Percentiles rank a stretch among this genome's conserved stretches.
Evolutionary conservation across 495 filamentous ascomycete genomes (phyloP).

Genomic region (Neurospora intermedia): DNA sequence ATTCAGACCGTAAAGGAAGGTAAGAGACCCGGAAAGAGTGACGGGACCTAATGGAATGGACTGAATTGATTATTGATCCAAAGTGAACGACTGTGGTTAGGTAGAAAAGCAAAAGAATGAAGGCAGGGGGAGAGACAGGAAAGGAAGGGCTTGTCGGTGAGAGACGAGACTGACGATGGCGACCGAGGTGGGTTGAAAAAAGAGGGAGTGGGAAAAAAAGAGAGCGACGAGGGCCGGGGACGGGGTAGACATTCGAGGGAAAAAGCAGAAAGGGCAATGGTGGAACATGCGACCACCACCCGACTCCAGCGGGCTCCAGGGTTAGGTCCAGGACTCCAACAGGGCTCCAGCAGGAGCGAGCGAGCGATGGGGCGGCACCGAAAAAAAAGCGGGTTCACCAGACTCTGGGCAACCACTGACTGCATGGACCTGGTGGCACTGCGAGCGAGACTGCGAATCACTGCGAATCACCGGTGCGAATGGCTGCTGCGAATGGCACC

Average conservation of each 20-base stretch:
- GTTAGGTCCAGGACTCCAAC: background rate
- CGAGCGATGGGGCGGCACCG: background rate
- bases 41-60: slow-evolving; percentile 20
- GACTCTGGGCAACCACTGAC: background rate
- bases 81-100: slow-evolving; percentile 34
- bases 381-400: background rate
- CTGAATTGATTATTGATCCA: slow-evolving; percentile 20
- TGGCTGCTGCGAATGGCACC: background rate
- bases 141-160: slow-evolving; percentile 20
- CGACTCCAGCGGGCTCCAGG: slow-evolving; percentile 4
- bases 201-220: slow-evolving; percentile 21
- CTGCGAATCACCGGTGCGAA: background rate
- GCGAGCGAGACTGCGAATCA: background rate
- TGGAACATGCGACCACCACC: slow-evolving; percentile 10
- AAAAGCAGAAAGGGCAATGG: slow-evolving; percentile 20
- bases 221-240: slow-evolving; percentile 23
- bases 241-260: slow-evolving; percentile 17
- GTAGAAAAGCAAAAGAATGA: slow-evolving; percentile 25
- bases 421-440: background rate
- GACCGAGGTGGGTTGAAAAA: slow-evolving; percentile 25
- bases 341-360: background rate
- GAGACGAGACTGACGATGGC: slow-evolving; percentile 20
- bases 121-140: slow-evolving; percentile 19
- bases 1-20: slow-evolving; percentile 19
- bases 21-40: slow-evolving; percentile 30